A percentile compares a stretch with the other conserved stretches of the same genome.
phyloP scores from a whole-genome alignment of 768 basidiomycete genomes.

The Lyophyllum semitale region DNA sequence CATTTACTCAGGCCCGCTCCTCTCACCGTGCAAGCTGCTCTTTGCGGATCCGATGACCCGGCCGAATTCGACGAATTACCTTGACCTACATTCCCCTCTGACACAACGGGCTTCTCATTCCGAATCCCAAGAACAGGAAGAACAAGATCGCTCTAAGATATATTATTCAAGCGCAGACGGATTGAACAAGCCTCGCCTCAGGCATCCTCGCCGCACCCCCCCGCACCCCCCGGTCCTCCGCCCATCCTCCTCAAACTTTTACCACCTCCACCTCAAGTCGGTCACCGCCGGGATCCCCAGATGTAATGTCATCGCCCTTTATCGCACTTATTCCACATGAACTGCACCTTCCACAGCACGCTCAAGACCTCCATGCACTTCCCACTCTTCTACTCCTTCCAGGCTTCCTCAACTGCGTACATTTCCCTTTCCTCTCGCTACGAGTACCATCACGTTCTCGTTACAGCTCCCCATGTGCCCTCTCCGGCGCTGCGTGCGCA shows the following conservation, averaged over 20 bases:
- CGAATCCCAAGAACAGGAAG: neutral
- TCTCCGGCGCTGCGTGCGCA: conserved; percentile 35
- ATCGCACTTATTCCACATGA: conserved; percentile 24
- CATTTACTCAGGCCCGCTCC: neutral
- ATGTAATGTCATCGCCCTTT: neutral
- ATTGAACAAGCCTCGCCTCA: neutral
- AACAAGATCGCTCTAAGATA: neutral
- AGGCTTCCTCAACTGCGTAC: conserved; percentile 40
- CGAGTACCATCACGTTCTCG: neutral
- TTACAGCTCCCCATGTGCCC: conserved; percentile 16
- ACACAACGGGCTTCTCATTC: neutral
- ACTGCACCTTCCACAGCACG: conserved; percentile 51
- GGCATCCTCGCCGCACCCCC: conserved; percentile 1
- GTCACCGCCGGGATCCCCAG: neutral
- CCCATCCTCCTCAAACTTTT: neutral
- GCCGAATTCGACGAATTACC: neutral
- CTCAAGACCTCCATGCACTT: conserved; percentile 49
- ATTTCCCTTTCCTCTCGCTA: conserved; percentile 9
- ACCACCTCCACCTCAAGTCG: neutral
- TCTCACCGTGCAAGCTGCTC: neutral
- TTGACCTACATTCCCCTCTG: conserved; percentile 7
- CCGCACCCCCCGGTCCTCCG: conserved; percentile 1
- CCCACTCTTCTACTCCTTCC: conserved; percentile 64
- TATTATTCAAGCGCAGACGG: neutral
- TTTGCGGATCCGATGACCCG: neutral